Evolutionary conservation across 2,329 filamentous ascomycete species (phyloP).

Genomic region (Orbilia oligospora): DNA sequence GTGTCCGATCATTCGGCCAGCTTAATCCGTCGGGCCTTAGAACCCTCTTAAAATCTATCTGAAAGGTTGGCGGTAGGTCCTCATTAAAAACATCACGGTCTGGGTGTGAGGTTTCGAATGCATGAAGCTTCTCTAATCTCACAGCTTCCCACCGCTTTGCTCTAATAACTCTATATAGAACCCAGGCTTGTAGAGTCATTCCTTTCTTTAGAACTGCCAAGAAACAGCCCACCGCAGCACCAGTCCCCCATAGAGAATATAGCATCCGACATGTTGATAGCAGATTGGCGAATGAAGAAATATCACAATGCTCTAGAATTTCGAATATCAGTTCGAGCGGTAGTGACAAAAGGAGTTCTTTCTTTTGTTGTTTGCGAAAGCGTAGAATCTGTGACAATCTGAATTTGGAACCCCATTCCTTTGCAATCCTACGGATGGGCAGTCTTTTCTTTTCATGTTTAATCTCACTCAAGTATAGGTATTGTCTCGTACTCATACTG

Average conservation of each 20-base stretch:
- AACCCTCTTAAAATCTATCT: background rate
- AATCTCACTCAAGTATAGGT: too few relatives aligned
- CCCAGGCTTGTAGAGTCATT: constrained; percentile 2
- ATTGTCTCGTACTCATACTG: too few relatives aligned
- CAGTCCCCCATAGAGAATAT: background rate
- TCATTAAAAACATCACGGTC: background rate
- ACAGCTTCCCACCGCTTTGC: background rate
- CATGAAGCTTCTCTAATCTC: background rate
- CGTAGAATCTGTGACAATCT: background rate
- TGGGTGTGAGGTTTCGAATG: background rate
- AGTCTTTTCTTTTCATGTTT: too few relatives aligned
- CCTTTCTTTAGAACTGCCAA: background rate
- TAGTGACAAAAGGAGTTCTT: background rate
- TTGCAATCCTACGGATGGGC: too few relatives aligned
- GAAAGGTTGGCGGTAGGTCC: background rate
- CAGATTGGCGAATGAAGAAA: background rate
- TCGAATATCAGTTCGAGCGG: constrained; percentile 10
- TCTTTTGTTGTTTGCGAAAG: background rate
- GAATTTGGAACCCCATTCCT: too few relatives aligned
- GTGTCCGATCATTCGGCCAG: background rate
- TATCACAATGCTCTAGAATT: background rate
- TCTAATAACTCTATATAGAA: background rate
- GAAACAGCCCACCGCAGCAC: too few relatives aligned
- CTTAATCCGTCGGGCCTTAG: background rate
- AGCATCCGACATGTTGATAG: constrained; percentile 1